Base-by-base conservation (phyloP, 768 basidiomycete genomes). In the Thelephora aurantiotincta region DNA sequence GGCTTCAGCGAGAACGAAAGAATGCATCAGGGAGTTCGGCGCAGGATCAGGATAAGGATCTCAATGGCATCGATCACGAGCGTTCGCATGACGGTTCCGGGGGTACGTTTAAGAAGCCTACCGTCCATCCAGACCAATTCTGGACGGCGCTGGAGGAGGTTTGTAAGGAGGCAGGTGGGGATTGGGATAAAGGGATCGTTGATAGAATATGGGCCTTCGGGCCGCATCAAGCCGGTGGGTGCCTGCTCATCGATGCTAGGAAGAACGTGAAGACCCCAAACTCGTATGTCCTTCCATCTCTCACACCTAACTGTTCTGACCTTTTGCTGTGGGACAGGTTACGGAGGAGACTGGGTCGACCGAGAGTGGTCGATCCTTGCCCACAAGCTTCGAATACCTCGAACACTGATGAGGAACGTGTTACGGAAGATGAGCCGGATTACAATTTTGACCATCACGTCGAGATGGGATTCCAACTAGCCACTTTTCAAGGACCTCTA, bases 401-500 rank as follows among this genome's bases (percentile, higher is more conserved):
- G 26, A 30, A 30, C 26, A 30, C 48, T 13, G 47, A 46, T 12
- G 70, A 68, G 35, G 56, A 63, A 0, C 66, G 68, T 33, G 44
- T 42, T 38, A 49, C 54, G 47, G 56, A 52, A 16, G 57, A 58
- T 36, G 41, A 57, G 33, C 48, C 59, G 3, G 44, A 45, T 1
- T 58, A 54, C n/a, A 78, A 90, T 51, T 87, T 97, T 51, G 82
- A 92, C 54, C 78, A 78, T 47, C 73, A 84, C 52, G 71, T 98
- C 26, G 92, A 97, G 60, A 84, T 82, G 3, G 94, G 93, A 1
- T 99, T 99, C 65, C 93, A 96, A 64, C 74, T 98, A 43, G 93
- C 91, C 0, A 84, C 83, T 1, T 84, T 91, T 60, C 90, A 93
- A 63, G 96, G 96, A 0, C 94, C 96, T 11, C 64, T 99, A 16